Evolutionary conservation across 257 asterid species (phyloP).

Genomic region (Solanum verrucosum): DNA sequence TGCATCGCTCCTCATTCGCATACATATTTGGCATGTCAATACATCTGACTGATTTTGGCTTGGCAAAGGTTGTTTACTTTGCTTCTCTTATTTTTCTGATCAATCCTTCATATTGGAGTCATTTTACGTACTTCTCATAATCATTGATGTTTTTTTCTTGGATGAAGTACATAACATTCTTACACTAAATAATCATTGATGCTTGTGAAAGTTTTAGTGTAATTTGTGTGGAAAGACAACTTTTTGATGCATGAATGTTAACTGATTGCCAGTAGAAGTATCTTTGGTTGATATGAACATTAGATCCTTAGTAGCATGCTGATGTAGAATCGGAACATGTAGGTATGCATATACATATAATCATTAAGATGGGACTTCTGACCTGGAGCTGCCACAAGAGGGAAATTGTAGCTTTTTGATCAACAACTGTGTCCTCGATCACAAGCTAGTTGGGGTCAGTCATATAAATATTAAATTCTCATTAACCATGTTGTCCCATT

Average conservation of each 20-base stretch:
- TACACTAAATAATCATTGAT: neutral
- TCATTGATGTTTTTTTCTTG: neutral
- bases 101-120: neutral
- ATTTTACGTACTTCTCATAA: neutral
- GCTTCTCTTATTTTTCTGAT: neutral
- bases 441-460: neutral
- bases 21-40: conserved; percentile 88
- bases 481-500: neutral
- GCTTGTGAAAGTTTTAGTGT: neutral
- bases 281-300: neutral
- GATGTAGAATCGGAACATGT: neutral
- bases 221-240: neutral
- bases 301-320: neutral
- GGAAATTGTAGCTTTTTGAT: neutral
- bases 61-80: conserved; percentile 54
- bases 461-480: neutral
- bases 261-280: neutral
- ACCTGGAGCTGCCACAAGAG: neutral
- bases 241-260: neutral
- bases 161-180: neutral
- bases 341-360: neutral
- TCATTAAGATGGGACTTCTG: neutral
- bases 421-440: neutral
- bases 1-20: conserved; percentile 73
- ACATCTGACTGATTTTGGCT: conserved; percentile 83